These are phyloP conservation scores for Maudiozyma pseudohumilis DNA, from an alignment of 805 yeast species.

Conservation along the genomic window DNA sequence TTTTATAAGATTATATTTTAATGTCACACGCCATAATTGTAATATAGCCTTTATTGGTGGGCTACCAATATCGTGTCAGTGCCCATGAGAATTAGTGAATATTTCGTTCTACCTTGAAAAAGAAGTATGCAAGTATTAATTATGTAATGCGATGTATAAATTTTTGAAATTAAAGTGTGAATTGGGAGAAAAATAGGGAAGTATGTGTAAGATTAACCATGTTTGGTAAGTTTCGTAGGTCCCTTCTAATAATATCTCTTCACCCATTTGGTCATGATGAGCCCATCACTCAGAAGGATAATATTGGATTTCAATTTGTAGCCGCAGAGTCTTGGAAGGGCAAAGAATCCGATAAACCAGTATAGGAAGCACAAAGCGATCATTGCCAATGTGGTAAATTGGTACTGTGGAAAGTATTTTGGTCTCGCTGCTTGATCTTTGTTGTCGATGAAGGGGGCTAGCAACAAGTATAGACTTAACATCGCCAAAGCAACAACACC, in stretches of 20 bases:
- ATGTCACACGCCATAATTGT: no score
- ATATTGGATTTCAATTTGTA: conserved; percentile 38
- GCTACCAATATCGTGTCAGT: no score
- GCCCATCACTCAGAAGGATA: conserved; percentile 43
- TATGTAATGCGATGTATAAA: no score
- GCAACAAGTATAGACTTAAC: conserved; percentile 38
- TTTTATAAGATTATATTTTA: no score
- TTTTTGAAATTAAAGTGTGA: background rate
- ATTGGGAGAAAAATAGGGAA: background rate
- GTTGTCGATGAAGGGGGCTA: conserved; percentile 36
- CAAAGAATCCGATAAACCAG: conserved; percentile 45
- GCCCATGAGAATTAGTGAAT: no score
- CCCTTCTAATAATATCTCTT: conserved; percentile 17
- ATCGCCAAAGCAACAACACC: conserved; percentile 40
- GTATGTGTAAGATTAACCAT: background rate
- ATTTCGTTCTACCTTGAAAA: no score
- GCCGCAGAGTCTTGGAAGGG: conserved; percentile 37
- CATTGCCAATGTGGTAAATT: conserved; percentile 34
- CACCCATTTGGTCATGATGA: conserved; percentile 47
- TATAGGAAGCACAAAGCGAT: conserved; percentile 37
- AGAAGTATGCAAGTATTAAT: no score
- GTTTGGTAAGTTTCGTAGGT: background rate
- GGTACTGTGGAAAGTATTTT: conserved; percentile 29
- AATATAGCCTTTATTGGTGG: no score
- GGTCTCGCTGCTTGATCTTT: conserved; percentile 7